Evolutionary conservation across 2,329 filamentous ascomycete species (phyloP), one percentile per base, ranked within the genome.

Genomic region (Colletotrichum brevisporum): DNA sequence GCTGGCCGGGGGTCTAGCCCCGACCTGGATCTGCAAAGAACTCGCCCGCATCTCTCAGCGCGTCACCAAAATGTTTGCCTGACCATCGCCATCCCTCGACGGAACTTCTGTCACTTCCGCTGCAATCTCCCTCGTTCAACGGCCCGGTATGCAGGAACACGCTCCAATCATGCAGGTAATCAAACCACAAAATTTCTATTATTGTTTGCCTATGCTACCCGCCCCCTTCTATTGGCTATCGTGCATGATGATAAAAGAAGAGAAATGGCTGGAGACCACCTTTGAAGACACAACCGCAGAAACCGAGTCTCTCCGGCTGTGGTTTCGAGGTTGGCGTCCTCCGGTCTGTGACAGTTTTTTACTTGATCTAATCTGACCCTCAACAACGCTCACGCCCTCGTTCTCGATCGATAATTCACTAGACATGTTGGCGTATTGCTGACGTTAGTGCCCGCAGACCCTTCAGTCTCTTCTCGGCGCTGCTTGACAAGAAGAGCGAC

Each of bases 291-390:
- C 65, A 24, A 69, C 71, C 72, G 73, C 74, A 79, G 86, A 87
- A 89, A 82, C 87, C 87, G 85, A 84, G 82, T 75, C 69, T 57
- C 60, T 36, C 27, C 63, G 63, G 71, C 81, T 86, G 81, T 82
- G 86, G 87, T 87, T 87, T 78, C 80, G 77, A 78, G 72, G 71
- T 75, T 75, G 74, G 73, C 76, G 75, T 71, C 63, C 73, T 56
- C 62, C 58, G 72, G 81, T 83, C 80, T 21, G 76, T 84, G 83
- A 83, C 76, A 81, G 81, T 76, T 70, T 36, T 81, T 84, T 83
- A 89, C 87, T 89, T 89, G 87, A 90, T 89, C 88, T 89, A 89
- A 89, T 89, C 87, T 89, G 87, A 89, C 77, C 58, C 67, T 27
- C 50, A 63, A 51, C 52, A 39, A n/a, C 9, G 41, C 8, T 13